Percentiles rank a stretch among this genome's conserved stretches.
Evolutionary conservation across 2,329 filamentous ascomycete genomes (phyloP).

Genomic region (Gnomoniopsis smithogilvyi): DNA sequence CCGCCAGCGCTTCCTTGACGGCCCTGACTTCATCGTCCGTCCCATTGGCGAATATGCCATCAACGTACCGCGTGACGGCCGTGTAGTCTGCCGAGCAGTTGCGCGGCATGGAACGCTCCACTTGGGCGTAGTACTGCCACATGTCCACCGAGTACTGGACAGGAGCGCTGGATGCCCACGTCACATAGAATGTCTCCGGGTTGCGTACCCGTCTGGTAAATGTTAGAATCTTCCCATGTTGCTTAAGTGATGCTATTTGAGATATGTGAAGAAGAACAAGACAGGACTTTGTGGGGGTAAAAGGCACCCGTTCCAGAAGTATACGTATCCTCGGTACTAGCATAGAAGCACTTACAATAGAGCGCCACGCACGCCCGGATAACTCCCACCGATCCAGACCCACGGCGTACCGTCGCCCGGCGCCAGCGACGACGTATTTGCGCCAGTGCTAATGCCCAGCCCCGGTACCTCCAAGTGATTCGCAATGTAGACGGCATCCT

Average conservation of each 20-base stretch:
- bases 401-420: constrained; percentile 45
- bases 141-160: constrained; percentile 43
- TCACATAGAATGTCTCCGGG: constrained; percentile 48
- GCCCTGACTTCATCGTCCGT: background rate
- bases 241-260: no score
- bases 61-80: constrained; percentile 10
- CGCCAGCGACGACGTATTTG: constrained; percentile 23
- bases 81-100: constrained; percentile 19
- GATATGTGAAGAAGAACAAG: no score
- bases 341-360: no score
- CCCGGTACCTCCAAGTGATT: constrained; percentile 22
- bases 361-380: constrained; percentile 46
- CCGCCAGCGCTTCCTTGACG: constrained; percentile 6
- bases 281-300: no score
- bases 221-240: no score
- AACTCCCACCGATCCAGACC: constrained; percentile 50
- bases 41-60: constrained; percentile 6
- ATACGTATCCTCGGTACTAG: no score
- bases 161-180: constrained; percentile 46
- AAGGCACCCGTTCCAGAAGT: no score
- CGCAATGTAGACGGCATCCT: constrained; percentile 28
- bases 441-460: no score
- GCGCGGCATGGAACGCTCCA: constrained; percentile 40
- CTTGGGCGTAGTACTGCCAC: constrained; percentile 47
- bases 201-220: constrained; percentile 38